Evolutionary conservation across 352 stramenopile genomes (phyloP), one percentile per base, ranked within the genome.

Genomic region (Globisporangium okanoganense): DNA sequence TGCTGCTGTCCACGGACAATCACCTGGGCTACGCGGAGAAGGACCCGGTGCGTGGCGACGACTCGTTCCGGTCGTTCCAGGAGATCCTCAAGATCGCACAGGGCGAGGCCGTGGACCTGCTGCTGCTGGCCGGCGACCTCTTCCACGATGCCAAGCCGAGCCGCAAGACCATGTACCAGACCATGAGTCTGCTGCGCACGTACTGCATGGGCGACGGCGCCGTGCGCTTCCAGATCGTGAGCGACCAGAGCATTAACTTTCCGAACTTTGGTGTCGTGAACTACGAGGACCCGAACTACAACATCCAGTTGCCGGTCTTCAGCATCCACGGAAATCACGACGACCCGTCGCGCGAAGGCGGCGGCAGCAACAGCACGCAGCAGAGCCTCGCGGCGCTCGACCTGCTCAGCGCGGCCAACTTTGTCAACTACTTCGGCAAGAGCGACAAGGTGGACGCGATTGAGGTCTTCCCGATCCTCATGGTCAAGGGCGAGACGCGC

Each of bases 311-410:
- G 31, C 97, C 98, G 4, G 85, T 99, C 18, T 99, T 99, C 69
- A 91, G 84, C 60, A 99, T 99, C 68, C 97, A 99, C 73, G 98
- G 98, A 14, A 99, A 99, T 82, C 98, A 99, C 79, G 98, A 99
- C 74, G 97, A 99, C 76, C 97, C 98, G 10, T 96, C 95, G 13
- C 80, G 96, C 41, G 97, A 99, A 56, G 93, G 87, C 44, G 78
- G 73, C 51, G 82, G 73, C 56, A 59, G 67, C 51, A 52, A 62
- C 44, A 47, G 24, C 48, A 58, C 49, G 69, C 67, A 75, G 48
- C 74, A 88, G 58, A 87, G 97, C 25, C 82, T 99, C 22, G 95
- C 96, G 49, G 96, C 97, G 6, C 67, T 99, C 5, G 97, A 99
- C 70, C 56, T 99, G 43, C 79, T 99, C 27, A 87, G 87, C 51